Evolutionary conservation across 1,284 basidiomycete species (phyloP), one percentile per base, ranked within the genome.

Genomic region (Ustilago trichophora): DNA sequence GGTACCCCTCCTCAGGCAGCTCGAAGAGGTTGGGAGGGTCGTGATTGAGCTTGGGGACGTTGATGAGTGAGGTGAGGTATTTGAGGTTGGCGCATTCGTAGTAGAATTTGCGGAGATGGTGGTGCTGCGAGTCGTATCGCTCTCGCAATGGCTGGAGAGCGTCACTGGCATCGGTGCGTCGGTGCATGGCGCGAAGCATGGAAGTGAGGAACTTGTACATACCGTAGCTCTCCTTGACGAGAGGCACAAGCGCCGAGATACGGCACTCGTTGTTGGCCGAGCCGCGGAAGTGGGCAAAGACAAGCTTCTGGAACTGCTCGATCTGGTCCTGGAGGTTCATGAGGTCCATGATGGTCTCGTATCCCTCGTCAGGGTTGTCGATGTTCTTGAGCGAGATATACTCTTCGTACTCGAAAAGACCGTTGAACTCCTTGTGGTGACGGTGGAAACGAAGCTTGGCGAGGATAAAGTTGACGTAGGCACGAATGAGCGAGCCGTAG

Each of bases 301-400:
- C 76, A 47, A 78, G 74, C 57, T 80, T 79, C 54, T 80, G 78
- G 63, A 80, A 75, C 53, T 72, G 71, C 51, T 81, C 80, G 53
- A 81, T 81, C 54, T 78, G 74, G 47, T 81, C 78, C 56, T 81
- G 79, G 21, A 81, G 63, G 55, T 75, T 79, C 80, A 81, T 81
- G 43, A 81, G 72, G 41, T 81, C 78, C 55, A 79, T 78, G 59
- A 81, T 81, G 25, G 80, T 81, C 63, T 81, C 80, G 59, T 80
- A 81, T 11, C 78, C 80, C 44, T 81, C 80, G 52, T 81, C 78
- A 0, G 80, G 80, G 47, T 81, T 80, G 70, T 81, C 78, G 45
- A 81, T 81, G 60, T 80, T 80, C 51, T 81, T 81, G 58, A 81
- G 73, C n/a, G 77, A 79, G 35, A 81, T 77, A 54, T 81, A 81